Evolutionary conservation across 2,329 filamentous ascomycete species (phyloP), one percentile per base, ranked within the genome.

Genomic region (Cytospora schulzeri): DNA sequence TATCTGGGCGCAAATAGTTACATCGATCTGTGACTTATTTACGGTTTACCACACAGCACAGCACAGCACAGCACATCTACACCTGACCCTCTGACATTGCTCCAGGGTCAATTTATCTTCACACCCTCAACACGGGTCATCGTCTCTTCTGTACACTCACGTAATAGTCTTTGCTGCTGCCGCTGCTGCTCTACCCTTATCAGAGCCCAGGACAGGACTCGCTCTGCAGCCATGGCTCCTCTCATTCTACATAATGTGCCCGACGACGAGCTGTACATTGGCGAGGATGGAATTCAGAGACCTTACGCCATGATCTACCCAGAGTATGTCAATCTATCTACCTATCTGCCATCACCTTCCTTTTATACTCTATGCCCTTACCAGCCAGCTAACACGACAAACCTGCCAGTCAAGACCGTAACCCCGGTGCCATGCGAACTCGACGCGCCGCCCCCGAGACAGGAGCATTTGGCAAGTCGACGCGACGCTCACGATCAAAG

Each of bases 231-330:
- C 68, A 89, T 88, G 86, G 83, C 86, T 64, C 87, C 87, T 69
- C 78, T 89, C 64, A 88, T 89, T 71, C 78, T 90, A 38, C 87
- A 90, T 73, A 89, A 88, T 73, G 87, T 89, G 68, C 86, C 87
- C 63, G 87, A 89, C 69, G 87, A 89, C 58, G 87, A 89, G 73
- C 83, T 87, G 57, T 89, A 88, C 73, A 77, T 86, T 7, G 87
- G 87, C 64, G 85, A 88, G 60, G 87, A 89, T 76, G 87, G 87
- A 67, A 73, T 89, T 68, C 84, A 85, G 74, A 79, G 87, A 67
- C 87, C 87, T 2, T 90, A 88, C 72, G 87, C 86, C 67, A 86
- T 89, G 82, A 81, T 88, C 45, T 88, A 86, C 71, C 83, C 85
- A 71, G 83, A 86, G 86, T 88, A 81, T 66, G 65, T 24, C 54